Evolutionary conservation across 1,284 basidiomycete species (phyloP), one percentile per base, ranked within the genome.

Genomic region (Melampsora larici-populina): DNA sequence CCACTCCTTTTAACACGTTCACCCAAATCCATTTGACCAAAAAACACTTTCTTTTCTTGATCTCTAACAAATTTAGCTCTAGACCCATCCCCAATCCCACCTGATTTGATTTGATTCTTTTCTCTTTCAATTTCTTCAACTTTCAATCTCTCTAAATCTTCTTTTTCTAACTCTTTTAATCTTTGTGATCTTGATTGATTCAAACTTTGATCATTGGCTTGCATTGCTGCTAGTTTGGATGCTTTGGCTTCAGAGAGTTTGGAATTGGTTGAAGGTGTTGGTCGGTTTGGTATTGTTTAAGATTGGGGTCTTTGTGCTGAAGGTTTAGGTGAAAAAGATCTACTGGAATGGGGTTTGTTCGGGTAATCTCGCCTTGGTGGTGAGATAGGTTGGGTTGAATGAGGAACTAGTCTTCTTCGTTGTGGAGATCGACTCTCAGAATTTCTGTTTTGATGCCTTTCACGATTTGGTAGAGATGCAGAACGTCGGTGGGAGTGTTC

Each of bases 41-140:
- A 74, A 40, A 74, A 74, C 46, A 74, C 71, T n/a, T 74, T 74
- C 62, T 74, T 65, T 40, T 74, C 62, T 33, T 74, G 62, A 11
- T 74, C 71, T 51, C 62, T 74, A 43, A 74, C 71, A 64, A 74
- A 74, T 26, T 65, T 65, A 26, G 71, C 71, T 46, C 64, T 74
- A 17, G 40, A 63, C 26, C 70, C 70, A 62, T 72, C 70, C 24
- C 70, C 70, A 31, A 72, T 24, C 1, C 70, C 70, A 21, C 70
- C 70, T 5, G 70, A 36, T 46, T 60, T 62, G 58, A 72, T 72
- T 17, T 58, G 70, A 63, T 72, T 72, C 17, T 62, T 29, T 29
- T 72, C 70, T 21, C 70, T 29, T 43, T 72, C 70, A 17, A 43
- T 43, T 36, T 72, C 70, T 24, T 72, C 70, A 29, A 63, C 29